Evolutionary conservation across 2,329 filamentous ascomycete genomes (phyloP), one percentile per base, ranked within the genome.

Genomic region (Penicillium psychrosexuale): DNA sequence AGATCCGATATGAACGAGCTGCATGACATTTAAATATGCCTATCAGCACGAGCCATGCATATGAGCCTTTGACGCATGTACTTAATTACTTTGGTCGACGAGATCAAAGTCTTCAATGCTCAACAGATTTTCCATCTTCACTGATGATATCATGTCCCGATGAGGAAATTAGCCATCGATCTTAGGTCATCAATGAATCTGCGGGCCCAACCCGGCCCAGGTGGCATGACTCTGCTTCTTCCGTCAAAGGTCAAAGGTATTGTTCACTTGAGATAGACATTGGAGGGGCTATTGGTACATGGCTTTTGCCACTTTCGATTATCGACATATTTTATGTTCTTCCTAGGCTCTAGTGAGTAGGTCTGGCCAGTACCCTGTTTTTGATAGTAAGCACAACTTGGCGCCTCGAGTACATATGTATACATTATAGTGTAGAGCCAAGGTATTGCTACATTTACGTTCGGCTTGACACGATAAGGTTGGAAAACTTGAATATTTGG

Each of bases 21-120:
- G 28, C 30, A 50, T 24, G 47, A n/a, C 19, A 44, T 50, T 28
- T 3, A 15, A 17, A 27, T 28, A 52, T 59, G 39, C 53, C 57
- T 31, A 45, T 28, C 53, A 55, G 61, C 56, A 64, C 40, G 58
- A 65, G 19, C 52, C 24, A 55, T 17, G 47, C 43, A 47, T 48
- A 43, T 27, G 5, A 42, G 11, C 51, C 30, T 19, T 51, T 17
- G 33, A 19, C 22, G 27, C 43, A 43, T 56, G 49, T 43, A 53
- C 44, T 48, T 53, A 47, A 52, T 48, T 34, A 22, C 33, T 40
- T 38, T 37, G 19, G 28, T 46, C 8, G 24, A 37, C 47, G 40
- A 36, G 43, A 40, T 8, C n/a, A 11, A 19, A 33, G 4, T 42
- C 27, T 34, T 19, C 48, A 30, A 37, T 37, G 19, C 37, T 30